Evolutionary conservation across 177 flowering plant genomes (phyloP).

Genomic region (Vitis hybrid): DNA sequence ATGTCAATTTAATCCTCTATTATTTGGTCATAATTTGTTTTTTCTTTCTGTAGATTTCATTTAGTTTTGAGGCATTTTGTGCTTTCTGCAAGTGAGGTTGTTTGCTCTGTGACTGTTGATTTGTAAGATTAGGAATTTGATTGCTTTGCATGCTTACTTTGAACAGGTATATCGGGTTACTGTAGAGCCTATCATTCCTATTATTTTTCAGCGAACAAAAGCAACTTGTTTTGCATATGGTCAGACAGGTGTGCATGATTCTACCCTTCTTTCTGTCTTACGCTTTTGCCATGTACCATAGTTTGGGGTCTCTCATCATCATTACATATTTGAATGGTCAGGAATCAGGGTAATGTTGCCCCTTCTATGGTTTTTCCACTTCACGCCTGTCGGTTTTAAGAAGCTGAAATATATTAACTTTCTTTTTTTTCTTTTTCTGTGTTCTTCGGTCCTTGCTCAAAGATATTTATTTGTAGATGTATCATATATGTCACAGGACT

Average conservation of each 20-base stretch:
- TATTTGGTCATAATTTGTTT: neutral
- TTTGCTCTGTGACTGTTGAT: slow-evolving; percentile 3
- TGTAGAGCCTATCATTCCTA: slow-evolving; percentile 92
- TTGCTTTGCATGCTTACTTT: slow-evolving; percentile 11
- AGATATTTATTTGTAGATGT: too few relatives aligned
- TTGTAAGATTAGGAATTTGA: neutral
- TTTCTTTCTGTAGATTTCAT: neutral
- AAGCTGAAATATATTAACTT: too few relatives aligned
- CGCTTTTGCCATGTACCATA: too few relatives aligned
- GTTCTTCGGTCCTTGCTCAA: too few relatives aligned
- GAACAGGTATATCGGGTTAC: slow-evolving; percentile 86
- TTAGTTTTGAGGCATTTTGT: neutral
- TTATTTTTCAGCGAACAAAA: slow-evolving; percentile 87
- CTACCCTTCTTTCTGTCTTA: neutral
- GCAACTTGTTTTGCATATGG: slow-evolving; percentile 99
- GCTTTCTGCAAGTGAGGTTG: neutral
- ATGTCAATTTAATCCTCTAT: too few relatives aligned
- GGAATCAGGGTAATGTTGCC: too few relatives aligned
- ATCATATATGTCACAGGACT: too few relatives aligned
- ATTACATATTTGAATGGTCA: too few relatives aligned
- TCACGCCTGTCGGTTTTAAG: too few relatives aligned
- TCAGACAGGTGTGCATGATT: slow-evolving; percentile 71
- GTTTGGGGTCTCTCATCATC: too few relatives aligned
- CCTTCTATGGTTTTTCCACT: too few relatives aligned
- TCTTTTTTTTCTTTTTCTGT: too few relatives aligned